Evolutionary conservation across 2,329 filamentous ascomycete genomes (phyloP).

Genomic region (Xylaria sp.): DNA sequence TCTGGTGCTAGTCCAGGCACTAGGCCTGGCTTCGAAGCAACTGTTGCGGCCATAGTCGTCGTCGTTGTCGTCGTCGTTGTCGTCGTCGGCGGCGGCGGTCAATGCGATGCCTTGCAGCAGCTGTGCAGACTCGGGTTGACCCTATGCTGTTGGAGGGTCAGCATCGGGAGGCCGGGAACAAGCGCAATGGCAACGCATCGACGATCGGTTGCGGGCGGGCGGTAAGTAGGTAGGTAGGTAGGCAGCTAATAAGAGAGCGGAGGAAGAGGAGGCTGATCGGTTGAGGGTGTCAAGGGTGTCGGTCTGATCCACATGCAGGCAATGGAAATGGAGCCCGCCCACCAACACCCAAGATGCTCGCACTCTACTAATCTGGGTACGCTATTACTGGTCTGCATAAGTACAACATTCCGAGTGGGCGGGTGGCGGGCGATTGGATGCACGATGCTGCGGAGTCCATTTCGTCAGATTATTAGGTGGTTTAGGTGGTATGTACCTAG

Average conservation of each 20-base stretch:
- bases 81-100: conserved; percentile 21
- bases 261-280: conserved; percentile 31
- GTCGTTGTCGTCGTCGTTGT: too few species aligned
- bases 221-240: conserved; percentile 14
- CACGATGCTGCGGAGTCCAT: conserved; percentile 3
- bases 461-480: background rate
- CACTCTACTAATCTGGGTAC: background rate
- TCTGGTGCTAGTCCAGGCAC: conserved; percentile 43
- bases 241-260: conserved; percentile 10
- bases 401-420: conserved; percentile 9
- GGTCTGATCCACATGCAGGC: conserved; percentile 35
- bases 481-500: background rate
- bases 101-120: conserved; percentile 30
- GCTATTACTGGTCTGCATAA: conserved; percentile 6
- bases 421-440: background rate
- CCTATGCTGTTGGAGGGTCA: conserved; percentile 32
- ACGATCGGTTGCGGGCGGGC: conserved; percentile 20
- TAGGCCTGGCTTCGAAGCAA: conserved; percentile 45
- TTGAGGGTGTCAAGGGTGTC: conserved; percentile 26
- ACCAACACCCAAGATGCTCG: conserved; percentile 17
- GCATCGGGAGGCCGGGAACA: conserved; percentile 34
- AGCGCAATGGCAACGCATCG: conserved; percentile 34
- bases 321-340: conserved; percentile 24
- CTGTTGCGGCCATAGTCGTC: conserved; percentile 49
- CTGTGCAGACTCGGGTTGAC: conserved; percentile 26